Conservation (phyloP, 768 basidiomycete genomes). For the Suillus subalutaceus region DNA sequence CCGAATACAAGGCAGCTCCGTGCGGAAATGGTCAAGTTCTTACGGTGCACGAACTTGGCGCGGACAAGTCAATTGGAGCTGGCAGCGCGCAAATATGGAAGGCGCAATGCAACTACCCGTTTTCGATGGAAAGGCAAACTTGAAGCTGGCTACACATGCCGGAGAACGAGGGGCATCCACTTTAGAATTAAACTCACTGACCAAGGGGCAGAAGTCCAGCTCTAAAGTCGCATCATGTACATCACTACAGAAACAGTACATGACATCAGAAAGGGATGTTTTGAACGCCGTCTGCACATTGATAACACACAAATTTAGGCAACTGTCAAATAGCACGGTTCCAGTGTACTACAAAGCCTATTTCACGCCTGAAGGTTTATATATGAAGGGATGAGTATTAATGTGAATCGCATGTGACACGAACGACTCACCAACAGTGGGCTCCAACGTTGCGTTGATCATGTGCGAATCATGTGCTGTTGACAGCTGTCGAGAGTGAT, state of each 20-base stretch:
- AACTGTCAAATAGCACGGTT: background rate
- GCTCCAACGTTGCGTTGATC: background rate
- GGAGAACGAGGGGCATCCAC: background rate
- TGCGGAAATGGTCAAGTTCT: too few species aligned
- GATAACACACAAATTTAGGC: background rate
- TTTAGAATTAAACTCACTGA: background rate
- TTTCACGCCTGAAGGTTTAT: background rate
- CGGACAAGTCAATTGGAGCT: too few species aligned
- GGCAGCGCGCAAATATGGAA: too few species aligned
- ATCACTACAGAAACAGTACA: background rate
- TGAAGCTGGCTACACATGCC: too few species aligned
- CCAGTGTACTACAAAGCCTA: background rate
- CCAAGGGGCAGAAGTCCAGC: background rate
- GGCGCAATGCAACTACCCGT: background rate
- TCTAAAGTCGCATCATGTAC: background rate
- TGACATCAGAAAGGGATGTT: background rate
- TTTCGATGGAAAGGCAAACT: background rate
- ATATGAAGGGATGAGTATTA: background rate
- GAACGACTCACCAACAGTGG: background rate
- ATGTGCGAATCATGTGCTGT: background rate
- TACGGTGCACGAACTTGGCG: too few species aligned
- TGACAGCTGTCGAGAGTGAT: background rate
- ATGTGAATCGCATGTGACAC: background rate
- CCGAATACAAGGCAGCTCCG: background rate
- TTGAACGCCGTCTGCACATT: background rate